phyloP scores from a whole-genome alignment of 2,329 filamentous ascomycete genomes.

The Aspergillus flavus region DNA sequence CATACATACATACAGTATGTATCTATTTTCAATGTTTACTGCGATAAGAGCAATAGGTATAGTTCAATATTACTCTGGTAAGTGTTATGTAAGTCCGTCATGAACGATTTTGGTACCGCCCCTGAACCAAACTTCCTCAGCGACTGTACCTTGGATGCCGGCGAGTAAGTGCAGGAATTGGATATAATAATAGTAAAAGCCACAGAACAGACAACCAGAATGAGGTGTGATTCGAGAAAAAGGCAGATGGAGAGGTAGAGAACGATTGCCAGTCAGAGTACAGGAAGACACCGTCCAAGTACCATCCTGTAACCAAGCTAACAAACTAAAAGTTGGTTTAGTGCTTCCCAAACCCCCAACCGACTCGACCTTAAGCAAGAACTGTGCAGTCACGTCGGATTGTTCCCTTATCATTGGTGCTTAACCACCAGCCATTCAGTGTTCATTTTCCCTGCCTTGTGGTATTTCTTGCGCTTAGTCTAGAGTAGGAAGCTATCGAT shows the following conservation, averaged over 20 bases:
- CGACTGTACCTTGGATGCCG: constrained; percentile 1
- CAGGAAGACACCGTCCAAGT: neutral
- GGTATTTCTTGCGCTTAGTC: neutral
- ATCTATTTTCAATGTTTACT: neutral
- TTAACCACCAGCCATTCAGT: constrained; percentile 2
- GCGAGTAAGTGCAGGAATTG: neutral
- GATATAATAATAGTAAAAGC: neutral
- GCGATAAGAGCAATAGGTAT: neutral
- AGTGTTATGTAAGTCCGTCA: constrained; percentile 2
- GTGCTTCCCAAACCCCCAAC: neutral
- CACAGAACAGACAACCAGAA: neutral
- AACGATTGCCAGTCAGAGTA: neutral
- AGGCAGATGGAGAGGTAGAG: neutral
- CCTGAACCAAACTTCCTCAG: constrained; percentile 3
- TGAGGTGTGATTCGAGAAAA: neutral
- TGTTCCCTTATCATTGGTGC: neutral
- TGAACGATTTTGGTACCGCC: neutral
- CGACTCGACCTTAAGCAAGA: neutral
- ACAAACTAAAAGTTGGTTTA: neutral
- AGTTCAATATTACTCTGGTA: neutral
- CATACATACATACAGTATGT: neutral
- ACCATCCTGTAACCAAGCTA: neutral
- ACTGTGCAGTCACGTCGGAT: neutral
- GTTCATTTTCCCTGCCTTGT: neutral
- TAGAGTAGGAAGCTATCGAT: neutral